A percentile compares a stretch with the other conserved stretches of the same genome.
Evolutionary conservation across 768 basidiomycete genomes (phyloP).

Genomic region (Mrakia gelida): DNA sequence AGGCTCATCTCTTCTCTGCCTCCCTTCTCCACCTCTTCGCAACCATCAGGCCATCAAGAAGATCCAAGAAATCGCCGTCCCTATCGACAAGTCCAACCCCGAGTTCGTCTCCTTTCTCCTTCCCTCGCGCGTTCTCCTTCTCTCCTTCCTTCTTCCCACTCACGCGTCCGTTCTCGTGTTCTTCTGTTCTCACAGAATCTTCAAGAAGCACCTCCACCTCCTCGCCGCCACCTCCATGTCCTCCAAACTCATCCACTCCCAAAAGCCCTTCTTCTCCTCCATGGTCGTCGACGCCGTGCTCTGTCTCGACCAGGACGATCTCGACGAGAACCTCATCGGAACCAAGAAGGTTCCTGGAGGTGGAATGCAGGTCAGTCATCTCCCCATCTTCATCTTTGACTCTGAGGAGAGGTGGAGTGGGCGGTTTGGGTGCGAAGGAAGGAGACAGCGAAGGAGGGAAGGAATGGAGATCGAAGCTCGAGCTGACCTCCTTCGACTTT

Average conservation of each 20-base stretch:
- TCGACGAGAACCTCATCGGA: slow-evolving; percentile 93
- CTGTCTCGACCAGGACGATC: slow-evolving; percentile 83
- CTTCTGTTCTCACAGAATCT: slow-evolving; percentile 57
- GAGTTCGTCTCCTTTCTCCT: slow-evolving; percentile 56
- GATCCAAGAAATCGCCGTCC: slow-evolving; percentile 84
- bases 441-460: neutral
- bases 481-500: neutral
- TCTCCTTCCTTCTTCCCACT: neutral
- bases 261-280: slow-evolving; percentile 96
- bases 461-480: too few relatives aligned
- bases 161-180: neutral
- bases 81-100: slow-evolving; percentile 81
- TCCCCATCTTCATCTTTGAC: too few relatives aligned
- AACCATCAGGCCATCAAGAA: slow-evolving; percentile 83
- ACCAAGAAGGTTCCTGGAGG: slow-evolving; percentile 92
- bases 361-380: slow-evolving; percentile 63
- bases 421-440: too few relatives aligned
- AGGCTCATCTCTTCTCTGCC: neutral
- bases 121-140: neutral
- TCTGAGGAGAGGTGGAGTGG: neutral
- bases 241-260: slow-evolving; percentile 95
- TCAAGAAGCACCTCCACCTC: slow-evolving; percentile 89
- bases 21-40: neutral
- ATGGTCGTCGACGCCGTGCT: slow-evolving; percentile 98
- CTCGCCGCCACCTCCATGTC: slow-evolving; percentile 99